These are phyloP conservation scores for Plasmodium adleri DNA, from an alignment of 169 alveolate genomes.

Conservation along the genomic window DNA sequence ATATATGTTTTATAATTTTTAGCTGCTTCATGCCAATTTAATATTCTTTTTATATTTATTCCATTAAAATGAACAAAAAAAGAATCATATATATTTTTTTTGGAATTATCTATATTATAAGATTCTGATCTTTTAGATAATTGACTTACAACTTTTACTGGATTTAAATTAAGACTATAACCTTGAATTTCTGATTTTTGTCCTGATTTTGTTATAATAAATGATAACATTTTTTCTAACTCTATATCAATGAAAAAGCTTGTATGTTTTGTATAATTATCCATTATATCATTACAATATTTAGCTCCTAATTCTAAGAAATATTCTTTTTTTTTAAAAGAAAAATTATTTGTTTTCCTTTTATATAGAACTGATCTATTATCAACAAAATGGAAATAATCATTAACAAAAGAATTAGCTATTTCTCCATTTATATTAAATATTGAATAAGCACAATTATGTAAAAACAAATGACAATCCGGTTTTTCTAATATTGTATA, in stretches of 20 bases:
- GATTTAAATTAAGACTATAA: slow-evolving; percentile 48
- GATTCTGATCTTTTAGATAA: slow-evolving; percentile 35
- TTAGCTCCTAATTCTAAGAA: slow-evolving; percentile 73
- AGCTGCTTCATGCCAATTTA: slow-evolving; percentile 69
- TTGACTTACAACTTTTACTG: slow-evolving; percentile 32
- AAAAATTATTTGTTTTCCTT: slow-evolving; percentile 21
- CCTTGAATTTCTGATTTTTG: slow-evolving; percentile 69
- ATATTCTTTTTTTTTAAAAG: slow-evolving; percentile 65
- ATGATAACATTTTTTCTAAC: slow-evolving; percentile 55
- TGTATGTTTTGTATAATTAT: slow-evolving; percentile 55
- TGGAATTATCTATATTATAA: slow-evolving; percentile 12
- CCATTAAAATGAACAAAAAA: slow-evolving; percentile 70
- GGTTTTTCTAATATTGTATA: slow-evolving; percentile 72
- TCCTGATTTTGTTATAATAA: slow-evolving; percentile 74
- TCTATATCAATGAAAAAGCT: slow-evolving; percentile 52
- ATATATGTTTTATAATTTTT: slow-evolving; percentile 35
- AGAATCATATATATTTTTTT: slow-evolving; percentile 48
- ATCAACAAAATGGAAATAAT: slow-evolving; percentile 53
- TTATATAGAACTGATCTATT: slow-evolving; percentile 37
- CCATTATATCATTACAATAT: slow-evolving; percentile 65
- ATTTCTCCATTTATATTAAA: slow-evolving; percentile 63
- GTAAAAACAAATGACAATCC: slow-evolving; percentile 52
- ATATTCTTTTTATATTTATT: slow-evolving; percentile 35
- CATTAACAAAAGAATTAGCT: slow-evolving; percentile 52
- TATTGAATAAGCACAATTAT: slow-evolving; percentile 68